Evolutionary conservation across 352 stramenopile genomes (phyloP), one percentile per base, ranked within the genome.

Genomic region (Phytophthora pisi): DNA sequence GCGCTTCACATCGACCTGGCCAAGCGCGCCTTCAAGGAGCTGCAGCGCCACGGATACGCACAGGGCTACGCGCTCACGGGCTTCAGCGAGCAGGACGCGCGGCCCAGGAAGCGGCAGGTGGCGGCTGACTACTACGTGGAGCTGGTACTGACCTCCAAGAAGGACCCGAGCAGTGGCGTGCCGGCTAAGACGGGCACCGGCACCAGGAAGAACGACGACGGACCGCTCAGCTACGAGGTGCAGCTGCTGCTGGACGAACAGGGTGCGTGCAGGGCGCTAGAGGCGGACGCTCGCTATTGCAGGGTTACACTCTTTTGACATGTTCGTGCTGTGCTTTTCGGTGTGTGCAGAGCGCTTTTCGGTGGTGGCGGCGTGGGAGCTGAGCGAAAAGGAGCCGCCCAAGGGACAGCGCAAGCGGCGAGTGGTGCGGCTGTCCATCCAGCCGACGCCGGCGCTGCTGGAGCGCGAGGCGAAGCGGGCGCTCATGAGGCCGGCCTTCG

Each of bases 21-120:
- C 2, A 45, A 70, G 57, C 69, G 75, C 23, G 78, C 77, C 31
- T 90, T 92, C 49, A 55, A 34, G 23, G 79, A 82, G 63, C 69
- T 92, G 10, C 78, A 91, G 66, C 70, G 72, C 16, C 78, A 84
- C 59, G 82, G 84, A 6, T 88, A 89, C 61, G 84, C 84, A 3
- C 74, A 69, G 24, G 80, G 77, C 5, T 90, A 86, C 64, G 30
- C 54, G 9, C 78, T 91, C 57, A 20, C 70, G 31, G 71, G 84
- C 55, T 92, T 91, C 47, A 90, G 71, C 28, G 80, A 92, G 49
- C 64, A 82, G 52, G 74, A 61, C 40, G 66, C 51, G 20, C 15
- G 20, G 46, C 57, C 30, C 51, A 56, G 46, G 69, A 57, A 47
- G 47, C 51, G 10, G 40, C 71, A 40, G 11, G 54, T n/a, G 45